Base-by-base conservation (phyloP, 225 moss, liverwort and hornwort genomes). In the Pseudoscleropodium purum region DNA sequence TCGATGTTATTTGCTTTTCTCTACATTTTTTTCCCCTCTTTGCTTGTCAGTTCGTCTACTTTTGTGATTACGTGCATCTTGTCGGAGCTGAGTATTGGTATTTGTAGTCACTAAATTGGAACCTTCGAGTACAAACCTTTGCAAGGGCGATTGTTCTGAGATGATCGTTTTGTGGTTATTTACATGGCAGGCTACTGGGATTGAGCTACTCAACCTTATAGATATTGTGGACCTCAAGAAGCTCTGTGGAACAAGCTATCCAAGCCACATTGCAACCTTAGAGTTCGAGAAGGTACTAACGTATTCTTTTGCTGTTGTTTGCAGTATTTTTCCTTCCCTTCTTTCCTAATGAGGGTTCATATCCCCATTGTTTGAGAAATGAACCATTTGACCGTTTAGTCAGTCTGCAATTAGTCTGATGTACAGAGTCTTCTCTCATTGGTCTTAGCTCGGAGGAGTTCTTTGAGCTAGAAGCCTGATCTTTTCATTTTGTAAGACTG, bases 141-240 rank as follows among this genome's bases (percentile, higher is more conserved):
- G 67, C 33, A n/a, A 60, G 36, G 64, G 62, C 54, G 76, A 37
- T 25, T 49, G 49, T 60, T 85, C 43, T 83, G 88, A 81, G 63
- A 63, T 88, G n/a, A 60, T 63, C 45, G 30, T 47, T 79, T n/a
- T 89, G 86, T 64, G 86, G 70, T 86, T 90, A 34, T 81, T 63
- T 73, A 39, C 29, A 64, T 88, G 66, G 41, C 89, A 95, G 95
- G 90, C 89, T 83, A 86, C 91, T 45, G 92, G 87, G 39, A 89
- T 93, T 75, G 82, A 89, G 82, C 86, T 93, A 45, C 84, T 95
- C 68, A 93, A 90, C 65, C 83, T 85, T 67, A 81, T 95, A 79
- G 88, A 92, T 49, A 95, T 96, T 84, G 89, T 91, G 21, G 96
- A 96, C 54, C 91, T 99, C 74, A 97, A 92, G 93, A 97, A 93